Evolutionary conservation across 441 rosid species (phyloP), one percentile per base, ranked within the genome.

Genomic region (Erodium trifolium): DNA sequence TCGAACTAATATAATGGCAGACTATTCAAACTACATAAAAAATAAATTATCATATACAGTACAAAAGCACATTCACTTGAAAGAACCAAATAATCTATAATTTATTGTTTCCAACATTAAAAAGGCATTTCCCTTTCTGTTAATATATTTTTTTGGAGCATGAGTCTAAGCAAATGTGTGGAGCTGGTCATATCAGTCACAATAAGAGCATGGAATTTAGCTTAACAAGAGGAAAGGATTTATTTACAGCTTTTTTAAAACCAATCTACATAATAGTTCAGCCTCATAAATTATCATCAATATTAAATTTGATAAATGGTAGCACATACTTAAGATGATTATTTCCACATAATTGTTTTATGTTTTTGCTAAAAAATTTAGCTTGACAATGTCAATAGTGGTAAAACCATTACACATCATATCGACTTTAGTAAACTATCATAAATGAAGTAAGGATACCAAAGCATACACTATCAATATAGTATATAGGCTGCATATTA

Each of bases 1-100:
- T 74, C 71, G 78, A 63, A 70, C 45, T 47, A 67, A 65, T 71
- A 70, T 67, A 70, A 65, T 19, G 57, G 11, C 39, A 13, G 73
- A 73, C 66, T 55, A 63, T 41, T 19, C 45, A 73, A 63, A 37
- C 41, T 43, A 39, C 27, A 39, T 14, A 11, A 63, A 63, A 4
- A 3, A 63, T 23, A 63, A 63, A 63, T 27, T 7, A 63, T 63
- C 66, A 63, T 4, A 29, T 13, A 29, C 63, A 5, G 19, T 59
- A 59, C 63, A 59, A 19, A 16, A 0, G 27, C 27, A 7, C 13
- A 59, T 16, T 47, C 55, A n/a, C 55, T 57, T 57, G 27, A 57
- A 57, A 57, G 63, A 17, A 18, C 63, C 23, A 17, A 57, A 57
- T 3, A 57, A 57, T 57, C 29, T 8, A 57, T 18, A 18, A 5